Evolutionary conservation across 1,284 basidiomycete genomes (phyloP).

Genomic region (Coniferiporia sulphurascens): DNA sequence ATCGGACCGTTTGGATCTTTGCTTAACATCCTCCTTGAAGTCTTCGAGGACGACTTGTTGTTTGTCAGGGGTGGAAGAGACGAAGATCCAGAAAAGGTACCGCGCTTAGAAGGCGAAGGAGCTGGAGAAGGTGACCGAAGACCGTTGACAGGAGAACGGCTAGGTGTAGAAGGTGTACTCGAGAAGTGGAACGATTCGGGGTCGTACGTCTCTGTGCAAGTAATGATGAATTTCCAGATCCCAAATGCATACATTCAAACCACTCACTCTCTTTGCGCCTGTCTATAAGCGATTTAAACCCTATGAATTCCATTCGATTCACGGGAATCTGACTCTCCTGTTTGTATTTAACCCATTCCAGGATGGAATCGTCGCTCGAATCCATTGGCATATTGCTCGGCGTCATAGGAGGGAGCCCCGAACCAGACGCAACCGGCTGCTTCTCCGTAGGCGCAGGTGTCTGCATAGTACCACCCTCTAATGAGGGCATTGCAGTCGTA

Average conservation of each 20-base stretch:
- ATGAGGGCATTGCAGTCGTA: neutral
- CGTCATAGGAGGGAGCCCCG: neutral
- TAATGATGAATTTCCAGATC: neutral
- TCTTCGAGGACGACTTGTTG: neutral
- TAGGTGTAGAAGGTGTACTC: conserved; percentile 36
- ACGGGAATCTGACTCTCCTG: neutral
- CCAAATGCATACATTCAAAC: neutral
- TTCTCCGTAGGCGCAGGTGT: conserved; percentile 1
- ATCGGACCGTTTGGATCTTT: conserved; percentile 13
- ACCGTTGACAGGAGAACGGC: conserved; percentile 36
- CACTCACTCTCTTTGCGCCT: conserved; percentile 28
- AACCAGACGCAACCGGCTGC: neutral
- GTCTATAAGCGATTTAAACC: conserved; percentile 4
- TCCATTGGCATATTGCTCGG: neutral
- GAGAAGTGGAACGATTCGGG: conserved; percentile 58
- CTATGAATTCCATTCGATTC: conserved; percentile 3
- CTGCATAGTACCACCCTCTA: neutral
- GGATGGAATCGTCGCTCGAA: neutral
- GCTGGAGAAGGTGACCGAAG: neutral
- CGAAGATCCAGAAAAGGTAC: neutral
- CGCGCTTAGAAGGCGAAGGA: neutral
- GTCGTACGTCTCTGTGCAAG: conserved; percentile 28
- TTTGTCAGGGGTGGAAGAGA: conserved; percentile 17
- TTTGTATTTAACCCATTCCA: conserved; percentile 8
- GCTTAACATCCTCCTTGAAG: neutral